Percentiles rank a stretch among this genome's conserved stretches.
phyloP scores from a whole-genome alignment of 495 filamentous ascomycete species.

The Chaetomium tenue region DNA sequence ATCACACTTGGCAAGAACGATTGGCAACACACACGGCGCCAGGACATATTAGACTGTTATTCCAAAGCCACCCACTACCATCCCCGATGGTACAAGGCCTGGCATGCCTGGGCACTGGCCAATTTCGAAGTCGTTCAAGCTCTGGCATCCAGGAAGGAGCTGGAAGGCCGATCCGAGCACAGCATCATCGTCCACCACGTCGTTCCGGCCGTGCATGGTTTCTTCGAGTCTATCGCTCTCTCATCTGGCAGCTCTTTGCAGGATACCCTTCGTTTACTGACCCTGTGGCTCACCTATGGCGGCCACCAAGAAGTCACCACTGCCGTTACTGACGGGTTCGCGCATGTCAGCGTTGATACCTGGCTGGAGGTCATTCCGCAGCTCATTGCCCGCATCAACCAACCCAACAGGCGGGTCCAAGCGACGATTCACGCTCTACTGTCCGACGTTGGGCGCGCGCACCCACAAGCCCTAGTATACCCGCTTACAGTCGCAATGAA shows the following conservation, averaged over 20 bases:
- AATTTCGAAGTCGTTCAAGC: slow-evolving; percentile 97
- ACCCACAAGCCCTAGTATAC: slow-evolving; percentile 98
- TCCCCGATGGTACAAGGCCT: slow-evolving; percentile 94
- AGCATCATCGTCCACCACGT: slow-evolving; percentile 74
- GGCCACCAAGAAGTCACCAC: slow-evolving; percentile 81
- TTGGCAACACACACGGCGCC: slow-evolving; percentile 74
- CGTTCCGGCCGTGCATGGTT: slow-evolving; percentile 88
- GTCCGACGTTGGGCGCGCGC: slow-evolving; percentile 84
- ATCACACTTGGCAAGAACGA: slow-evolving; percentile 76
- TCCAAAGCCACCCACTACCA: slow-evolving; percentile 87
- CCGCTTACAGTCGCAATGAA: slow-evolving; percentile 99
- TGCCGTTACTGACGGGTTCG: slow-evolving; percentile 84
- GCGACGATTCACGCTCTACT: slow-evolving; percentile 87
- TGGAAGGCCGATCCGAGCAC: slow-evolving; percentile 52
- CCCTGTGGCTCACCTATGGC: slow-evolving; percentile 94
- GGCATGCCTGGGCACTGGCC: slow-evolving; percentile 98
- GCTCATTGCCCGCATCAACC: slow-evolving; percentile 94
- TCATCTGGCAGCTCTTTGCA: slow-evolving; percentile 90
- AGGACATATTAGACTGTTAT: slow-evolving; percentile 81
- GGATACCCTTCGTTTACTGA: slow-evolving; percentile 88
- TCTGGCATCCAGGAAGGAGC: slow-evolving; percentile 62
- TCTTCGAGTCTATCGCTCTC: slow-evolving; percentile 91
- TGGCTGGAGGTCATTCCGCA: slow-evolving; percentile 99
- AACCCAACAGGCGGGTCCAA: slow-evolving; percentile 81
- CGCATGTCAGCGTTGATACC: slow-evolving; percentile 88